Conservation (phyloP, 371 early-diverging fungal species). For the Rhizopus arrhizus region DNA sequence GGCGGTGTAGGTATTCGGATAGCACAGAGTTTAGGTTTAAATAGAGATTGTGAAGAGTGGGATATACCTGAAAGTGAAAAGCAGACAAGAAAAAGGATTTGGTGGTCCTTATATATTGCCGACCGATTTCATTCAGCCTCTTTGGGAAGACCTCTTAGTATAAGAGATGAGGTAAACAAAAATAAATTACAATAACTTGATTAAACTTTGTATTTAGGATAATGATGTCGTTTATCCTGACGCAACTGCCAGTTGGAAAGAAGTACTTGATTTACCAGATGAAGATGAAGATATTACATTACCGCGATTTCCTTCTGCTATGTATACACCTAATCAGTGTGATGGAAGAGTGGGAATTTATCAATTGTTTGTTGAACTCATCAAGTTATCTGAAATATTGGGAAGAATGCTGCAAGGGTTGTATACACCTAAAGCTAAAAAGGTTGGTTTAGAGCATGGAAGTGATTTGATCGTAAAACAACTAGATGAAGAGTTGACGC, state of each 20-base stretch:
- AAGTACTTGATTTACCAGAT: slow-evolving; percentile 43
- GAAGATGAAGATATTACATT: slow-evolving; percentile 14
- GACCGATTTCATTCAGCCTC: slow-evolving; percentile 52
- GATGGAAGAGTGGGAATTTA: slow-evolving; percentile 37
- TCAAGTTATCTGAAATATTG: slow-evolving; percentile 48
- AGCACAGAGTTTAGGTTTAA: slow-evolving; percentile 46
- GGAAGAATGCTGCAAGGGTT: slow-evolving; percentile 48
- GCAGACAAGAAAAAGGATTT: slow-evolving; percentile 47
- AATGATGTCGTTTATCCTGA: slow-evolving; percentile 48
- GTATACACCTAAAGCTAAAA: slow-evolving; percentile 49
- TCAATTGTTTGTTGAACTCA: slow-evolving; percentile 45
- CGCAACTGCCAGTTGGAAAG: slow-evolving; percentile 39
- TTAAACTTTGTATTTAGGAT: slow-evolving; percentile 27
- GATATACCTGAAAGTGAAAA: slow-evolving; percentile 49
- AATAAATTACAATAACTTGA: not conserved
- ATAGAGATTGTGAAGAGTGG: slow-evolving; percentile 50
- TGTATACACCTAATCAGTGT: slow-evolving; percentile 24
- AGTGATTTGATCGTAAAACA: slow-evolving; percentile 48
- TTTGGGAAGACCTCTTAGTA: slow-evolving; percentile 49
- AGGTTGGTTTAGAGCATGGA: slow-evolving; percentile 39
- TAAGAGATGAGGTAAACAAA: slow-evolving; percentile 43
- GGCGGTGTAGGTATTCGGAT: slow-evolving; percentile 42
- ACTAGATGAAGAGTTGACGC: slow-evolving; percentile 46
- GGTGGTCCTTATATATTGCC: slow-evolving; percentile 49
- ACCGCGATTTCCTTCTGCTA: slow-evolving; percentile 45